Evolutionary conservation across 202 grass and related monocot species (phyloP), one percentile per base, ranked within the genome.

Genomic region (Zizania palustris): DNA sequence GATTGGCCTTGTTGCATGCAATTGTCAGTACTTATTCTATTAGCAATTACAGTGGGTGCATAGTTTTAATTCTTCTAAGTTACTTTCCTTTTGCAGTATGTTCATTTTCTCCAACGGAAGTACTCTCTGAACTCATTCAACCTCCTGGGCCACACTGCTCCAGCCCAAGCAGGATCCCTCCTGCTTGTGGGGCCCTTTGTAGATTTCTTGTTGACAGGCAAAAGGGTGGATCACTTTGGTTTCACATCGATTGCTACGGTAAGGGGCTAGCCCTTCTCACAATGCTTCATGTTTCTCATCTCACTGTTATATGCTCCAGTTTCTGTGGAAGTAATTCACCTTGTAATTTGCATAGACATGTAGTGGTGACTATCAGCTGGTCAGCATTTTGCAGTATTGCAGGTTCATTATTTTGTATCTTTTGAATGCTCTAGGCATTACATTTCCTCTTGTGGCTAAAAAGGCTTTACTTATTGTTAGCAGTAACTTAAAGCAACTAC

Each of bases 81-180:
- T 76, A 0, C 14, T 11, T 48, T 88, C n/a, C 14, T 64, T 82
- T 58, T 87, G 81, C 72, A 97, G 93, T 93, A 91, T 56, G 75
- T 93, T 59, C 90, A 93, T 80, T 93, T 80, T 84, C 88, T 97
- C 61, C 93, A 93, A 80, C 70, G 71, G 75, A 97, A 93, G 73
- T 88, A 97, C 73, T 74, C 90, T 11, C 82, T 97, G 74, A 90
- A 89, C 73, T 97, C 93, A 16, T 97, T 91, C 84, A 97, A 97
- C 74, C 90, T 97, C 66, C 82, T 97, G 68, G 74, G 86, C 39
- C 93, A 97, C 64, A 97, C 86, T 72, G 90, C 93, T 82, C 93
- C 88, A 75, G 85, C 71, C 67, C 93, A 97, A 80, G 93, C 93
- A 41, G 80, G 75, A 65, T 89, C 93, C 40, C 88, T 97, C 39